Evolutionary conservation across 176 grass and related monocot species (phyloP).

Genomic region (Raddia distichophylla): DNA sequence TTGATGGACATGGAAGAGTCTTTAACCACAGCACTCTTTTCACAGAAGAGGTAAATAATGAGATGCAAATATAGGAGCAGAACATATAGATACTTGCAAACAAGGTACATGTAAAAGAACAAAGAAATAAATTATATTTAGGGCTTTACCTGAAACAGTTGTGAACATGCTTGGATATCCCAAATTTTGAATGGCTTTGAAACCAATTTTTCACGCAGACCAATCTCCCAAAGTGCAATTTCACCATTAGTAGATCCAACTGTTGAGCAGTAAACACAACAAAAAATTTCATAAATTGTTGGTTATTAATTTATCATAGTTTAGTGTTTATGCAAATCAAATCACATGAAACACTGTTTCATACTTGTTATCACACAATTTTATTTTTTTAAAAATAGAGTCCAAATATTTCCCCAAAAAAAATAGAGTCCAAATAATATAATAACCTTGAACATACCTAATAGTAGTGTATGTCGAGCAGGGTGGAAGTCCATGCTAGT

Average conservation of each 20-base stretch:
- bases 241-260: constrained; percentile 90
- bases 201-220: constrained; percentile 72
- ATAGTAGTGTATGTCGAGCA: constrained; percentile 76
- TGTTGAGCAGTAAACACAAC: constrained; percentile 38
- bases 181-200: constrained; percentile 86
- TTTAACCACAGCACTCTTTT: constrained; percentile 63
- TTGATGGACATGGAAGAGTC: constrained; percentile 73
- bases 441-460: constrained; percentile 57
- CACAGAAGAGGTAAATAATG: constrained; percentile 40
- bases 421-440: constrained; percentile 17
- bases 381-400: constrained; percentile 4
- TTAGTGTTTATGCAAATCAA: background rate
- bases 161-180: constrained; percentile 61
- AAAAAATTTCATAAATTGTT: constrained; percentile 31
- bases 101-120: constrained; percentile 38
- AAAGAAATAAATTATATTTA: constrained; percentile 39
- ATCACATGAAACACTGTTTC: constrained; percentile 23
- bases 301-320: background rate
- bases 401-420: constrained; percentile 26
- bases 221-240: constrained; percentile 88
- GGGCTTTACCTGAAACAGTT: constrained; percentile 64
- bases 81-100: constrained; percentile 23
- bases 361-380: background rate
- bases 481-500: constrained; percentile 99
- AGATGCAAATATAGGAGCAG: constrained; percentile 28